These are phyloP conservation scores for Agarophyton chilense DNA, from an alignment of 23 red algal species.

Conservation along the genomic window DNA sequence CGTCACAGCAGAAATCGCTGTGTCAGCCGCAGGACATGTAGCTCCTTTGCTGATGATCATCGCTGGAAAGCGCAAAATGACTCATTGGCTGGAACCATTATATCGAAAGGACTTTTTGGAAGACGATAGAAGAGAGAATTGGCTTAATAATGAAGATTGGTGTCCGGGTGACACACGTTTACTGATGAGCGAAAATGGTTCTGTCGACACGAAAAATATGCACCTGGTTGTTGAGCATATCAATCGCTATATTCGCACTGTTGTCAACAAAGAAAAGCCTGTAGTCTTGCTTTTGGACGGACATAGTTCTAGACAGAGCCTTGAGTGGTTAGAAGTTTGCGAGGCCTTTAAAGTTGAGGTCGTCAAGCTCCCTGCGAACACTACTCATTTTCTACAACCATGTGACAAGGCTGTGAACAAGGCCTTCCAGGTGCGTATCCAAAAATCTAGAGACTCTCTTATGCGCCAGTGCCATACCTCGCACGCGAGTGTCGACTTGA, in stretches of 20 bases:
- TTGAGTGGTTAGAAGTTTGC: neutral
- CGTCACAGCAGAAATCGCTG: slow-evolving; percentile 8
- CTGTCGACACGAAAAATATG: neutral
- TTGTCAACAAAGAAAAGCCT: neutral
- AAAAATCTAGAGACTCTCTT: neutral
- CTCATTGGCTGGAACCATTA: neutral
- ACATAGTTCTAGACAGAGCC: neutral
- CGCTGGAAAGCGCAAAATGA: neutral
- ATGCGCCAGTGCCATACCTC: neutral
- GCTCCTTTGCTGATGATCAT: neutral
- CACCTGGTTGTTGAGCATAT: neutral
- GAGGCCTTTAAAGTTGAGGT: neutral
- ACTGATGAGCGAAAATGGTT: neutral
- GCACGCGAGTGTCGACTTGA: neutral
- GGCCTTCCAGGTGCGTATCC: neutral
- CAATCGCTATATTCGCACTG: neutral
- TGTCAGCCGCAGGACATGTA: neutral
- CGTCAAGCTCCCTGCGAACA: slow-evolving; percentile 8
- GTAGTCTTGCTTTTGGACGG: neutral
- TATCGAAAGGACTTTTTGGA: neutral
- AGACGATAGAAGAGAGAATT: neutral
- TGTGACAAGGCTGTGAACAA: neutral
- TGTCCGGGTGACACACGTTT: neutral
- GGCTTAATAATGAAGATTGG: neutral
- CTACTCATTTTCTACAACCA: slow-evolving; percentile 23